A percentile compares a stretch with the other conserved stretches of the same genome.
phyloP scores from a whole-genome alignment of 441 rosid species.

The Theobroma grandiflorum region DNA sequence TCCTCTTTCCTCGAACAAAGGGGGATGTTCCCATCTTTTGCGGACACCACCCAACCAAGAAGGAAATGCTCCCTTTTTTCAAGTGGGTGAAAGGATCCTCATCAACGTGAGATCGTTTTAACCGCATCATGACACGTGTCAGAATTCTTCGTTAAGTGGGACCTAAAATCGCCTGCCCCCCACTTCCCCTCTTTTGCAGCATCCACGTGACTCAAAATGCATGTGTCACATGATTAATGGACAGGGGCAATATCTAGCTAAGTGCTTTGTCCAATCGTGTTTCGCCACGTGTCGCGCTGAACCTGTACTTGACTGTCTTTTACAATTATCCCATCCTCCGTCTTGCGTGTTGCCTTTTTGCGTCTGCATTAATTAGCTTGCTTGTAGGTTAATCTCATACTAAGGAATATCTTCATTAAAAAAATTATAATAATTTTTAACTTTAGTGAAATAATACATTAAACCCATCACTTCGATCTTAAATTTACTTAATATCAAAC shows the following conservation, averaged over 20 bases:
- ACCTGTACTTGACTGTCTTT: conserved; percentile 31
- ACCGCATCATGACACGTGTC: conserved; percentile 43
- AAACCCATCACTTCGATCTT: no score
- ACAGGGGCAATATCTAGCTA: neutral
- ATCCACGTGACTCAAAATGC: conserved; percentile 52
- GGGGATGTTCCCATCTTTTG: neutral
- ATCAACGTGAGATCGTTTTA: conserved; percentile 23
- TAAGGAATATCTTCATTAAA: neutral
- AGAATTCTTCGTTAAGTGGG: conserved; percentile 37
- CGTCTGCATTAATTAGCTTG: conserved; percentile 1
- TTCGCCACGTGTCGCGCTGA: conserved; percentile 36
- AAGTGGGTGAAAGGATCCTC: conserved; percentile 26
- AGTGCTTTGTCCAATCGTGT: neutral
- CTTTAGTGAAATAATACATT: no score
- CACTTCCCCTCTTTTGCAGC: conserved; percentile 25
- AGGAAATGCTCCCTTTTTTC: neutral
- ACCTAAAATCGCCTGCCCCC: neutral
- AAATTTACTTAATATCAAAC: no score
- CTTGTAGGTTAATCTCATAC: neutral
- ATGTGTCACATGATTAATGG: conserved; percentile 42
- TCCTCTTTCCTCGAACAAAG: neutral
- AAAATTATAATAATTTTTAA: no score
- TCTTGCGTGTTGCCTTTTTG: neutral
- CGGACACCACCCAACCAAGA: neutral
- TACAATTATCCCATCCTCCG: neutral